phyloP scores from a whole-genome alignment of 495 filamentous ascomycete genomes.

The Aspergillus kassunensis region DNA sequence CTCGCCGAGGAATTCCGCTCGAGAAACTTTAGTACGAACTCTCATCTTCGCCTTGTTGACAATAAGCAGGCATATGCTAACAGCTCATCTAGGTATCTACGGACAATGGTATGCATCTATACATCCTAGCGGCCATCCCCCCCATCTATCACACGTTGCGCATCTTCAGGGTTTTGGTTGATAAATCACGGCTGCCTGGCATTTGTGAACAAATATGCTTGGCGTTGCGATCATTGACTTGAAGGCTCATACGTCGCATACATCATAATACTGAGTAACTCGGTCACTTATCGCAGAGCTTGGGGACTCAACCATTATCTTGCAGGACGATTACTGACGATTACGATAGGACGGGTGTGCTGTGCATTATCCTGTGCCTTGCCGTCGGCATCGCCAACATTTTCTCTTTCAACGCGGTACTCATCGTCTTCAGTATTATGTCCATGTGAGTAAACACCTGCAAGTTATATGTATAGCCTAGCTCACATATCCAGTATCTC shows the following conservation, averaged over 20 bases:
- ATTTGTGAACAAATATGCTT: constrained; percentile 16
- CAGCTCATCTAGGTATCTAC: constrained; percentile 76
- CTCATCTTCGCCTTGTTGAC: constrained; percentile 20
- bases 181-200: constrained; percentile 22
- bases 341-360: constrained; percentile 75
- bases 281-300: too few species aligned
- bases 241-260: background rate
- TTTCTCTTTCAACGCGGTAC: constrained; percentile 58
- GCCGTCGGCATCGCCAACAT: constrained; percentile 93
- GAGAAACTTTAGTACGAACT: constrained; percentile 90
- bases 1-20: constrained; percentile 75
- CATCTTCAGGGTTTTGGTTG: background rate
- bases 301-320: too few species aligned
- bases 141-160: constrained; percentile 4
- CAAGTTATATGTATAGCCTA: background rate
- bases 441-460: constrained; percentile 65
- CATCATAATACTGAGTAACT: background rate
- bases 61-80: constrained; percentile 24
- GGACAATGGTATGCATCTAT: constrained; percentile 84
- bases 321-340: background rate
- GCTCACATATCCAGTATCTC: constrained; percentile 55
- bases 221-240: constrained; percentile 9
- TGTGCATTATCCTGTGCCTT: constrained; percentile 93
- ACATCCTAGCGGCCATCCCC: background rate
- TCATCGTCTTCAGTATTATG: constrained; percentile 78